These are phyloP conservation scores for Cenchrus fungigraminus DNA, from an alignment of 176 grass and related monocot genomes.

Conservation along the genomic window DNA sequence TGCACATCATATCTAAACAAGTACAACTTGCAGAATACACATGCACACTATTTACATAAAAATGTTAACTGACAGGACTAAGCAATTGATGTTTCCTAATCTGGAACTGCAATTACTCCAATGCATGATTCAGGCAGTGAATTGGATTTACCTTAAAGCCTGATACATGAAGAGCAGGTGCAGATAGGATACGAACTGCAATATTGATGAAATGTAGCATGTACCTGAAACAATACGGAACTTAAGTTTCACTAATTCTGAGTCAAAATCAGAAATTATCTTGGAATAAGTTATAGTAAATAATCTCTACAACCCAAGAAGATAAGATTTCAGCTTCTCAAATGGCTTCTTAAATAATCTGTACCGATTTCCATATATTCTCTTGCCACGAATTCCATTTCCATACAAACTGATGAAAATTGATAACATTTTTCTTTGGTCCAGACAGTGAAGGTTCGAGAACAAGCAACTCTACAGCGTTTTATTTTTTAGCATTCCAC, in stretches of 20 bases:
- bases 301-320: background rate
- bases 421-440: constrained; percentile 2
- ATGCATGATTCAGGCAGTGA: background rate
- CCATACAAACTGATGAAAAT: constrained; percentile 20
- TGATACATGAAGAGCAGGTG: constrained; percentile 86
- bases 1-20: constrained; percentile 29
- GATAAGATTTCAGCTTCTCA: background rate
- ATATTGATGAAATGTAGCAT: constrained; percentile 86
- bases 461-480: constrained; percentile 3
- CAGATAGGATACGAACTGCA: constrained; percentile 75
- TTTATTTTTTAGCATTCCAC: too few species aligned
- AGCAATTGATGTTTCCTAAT: constrained; percentile 6
- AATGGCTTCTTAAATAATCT: background rate
- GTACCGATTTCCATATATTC: constrained; percentile 11
- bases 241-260: constrained; percentile 12
- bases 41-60: constrained; percentile 26
- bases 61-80: constrained; percentile 21
- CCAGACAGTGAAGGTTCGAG: constrained; percentile 16
- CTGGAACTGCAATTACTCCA: constrained; percentile 3
- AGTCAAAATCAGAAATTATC: constrained; percentile 23
- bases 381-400: background rate
- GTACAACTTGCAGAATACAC: constrained; percentile 18
- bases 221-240: constrained; percentile 62
- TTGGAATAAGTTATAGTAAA: constrained; percentile 16
- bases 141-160: constrained; percentile 88